Conservation (phyloP, 768 basidiomycete species). For the Amylocystis lapponica region DNA sequence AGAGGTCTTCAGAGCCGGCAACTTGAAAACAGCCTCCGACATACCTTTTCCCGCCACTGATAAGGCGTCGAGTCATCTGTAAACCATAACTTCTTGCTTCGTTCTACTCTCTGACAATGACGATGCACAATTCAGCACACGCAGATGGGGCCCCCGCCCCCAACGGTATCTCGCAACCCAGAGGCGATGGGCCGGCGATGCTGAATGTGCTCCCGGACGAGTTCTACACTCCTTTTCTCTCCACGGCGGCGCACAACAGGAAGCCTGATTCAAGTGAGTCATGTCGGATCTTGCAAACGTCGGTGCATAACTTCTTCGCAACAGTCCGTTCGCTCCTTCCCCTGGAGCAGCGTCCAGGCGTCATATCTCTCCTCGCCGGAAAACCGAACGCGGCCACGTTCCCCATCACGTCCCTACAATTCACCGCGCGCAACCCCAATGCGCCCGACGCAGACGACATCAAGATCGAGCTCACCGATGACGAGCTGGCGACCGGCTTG, state of each 20-base stretch:
- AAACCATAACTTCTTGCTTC: no score
- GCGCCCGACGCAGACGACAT: slow-evolving; percentile 37
- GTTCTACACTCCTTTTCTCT: slow-evolving; percentile 56
- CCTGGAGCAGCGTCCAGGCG: slow-evolving; percentile 70
- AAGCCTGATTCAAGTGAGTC: slow-evolving; percentile 58
- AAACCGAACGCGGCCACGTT: slow-evolving; percentile 91
- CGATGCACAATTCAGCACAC: no score
- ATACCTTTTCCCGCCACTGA: no score
- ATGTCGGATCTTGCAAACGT: slow-evolving; percentile 6
- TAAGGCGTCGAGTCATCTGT: no score
- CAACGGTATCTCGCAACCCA: no score
- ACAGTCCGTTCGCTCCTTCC: slow-evolving; percentile 63
- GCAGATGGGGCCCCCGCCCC: no score
- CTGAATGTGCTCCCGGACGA: slow-evolving; percentile 35
- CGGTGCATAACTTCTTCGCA: neutral
- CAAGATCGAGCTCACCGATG: slow-evolving; percentile 46
- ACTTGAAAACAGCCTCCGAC: no score
- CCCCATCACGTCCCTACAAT: slow-evolving; percentile 79
- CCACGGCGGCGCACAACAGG: slow-evolving; percentile 48
- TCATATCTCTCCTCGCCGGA: slow-evolving; percentile 82
- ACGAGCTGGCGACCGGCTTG: slow-evolving; percentile 59
- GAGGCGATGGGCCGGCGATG: no score
- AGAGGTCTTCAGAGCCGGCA: no score
- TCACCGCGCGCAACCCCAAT: slow-evolving; percentile 48
- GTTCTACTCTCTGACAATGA: no score